Evolutionary conservation across 495 filamentous ascomycete species (phyloP), one percentile per base, ranked within the genome.

Genomic region (Neurospora tetraspora): DNA sequence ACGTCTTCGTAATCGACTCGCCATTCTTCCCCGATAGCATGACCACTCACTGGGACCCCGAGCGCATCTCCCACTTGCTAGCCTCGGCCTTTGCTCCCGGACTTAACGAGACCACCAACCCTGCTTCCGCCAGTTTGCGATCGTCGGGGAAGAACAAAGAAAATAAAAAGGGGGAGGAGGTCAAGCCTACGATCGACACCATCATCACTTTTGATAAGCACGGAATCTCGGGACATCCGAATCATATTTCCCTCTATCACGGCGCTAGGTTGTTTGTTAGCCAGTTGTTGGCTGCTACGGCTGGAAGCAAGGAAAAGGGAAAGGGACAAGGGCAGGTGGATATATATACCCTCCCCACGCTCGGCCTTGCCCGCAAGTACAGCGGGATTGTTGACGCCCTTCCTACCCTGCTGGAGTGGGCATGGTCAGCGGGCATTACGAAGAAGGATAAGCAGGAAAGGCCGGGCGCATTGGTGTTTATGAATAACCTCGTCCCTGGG

Each of bases 341-440:
- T 37, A 81, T 97, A 0, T 98, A 97, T 80, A 96, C 93, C 0
- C 84, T 99, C 5, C 91, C 88, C 0, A 89, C 87, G 10, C 90
- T 93, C 7, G n/a, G n/a, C n/a, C n/a, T n/a, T 97, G 11, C 36
- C 86, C 88, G 96, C 31, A 99, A 99, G 80, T 99, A 99, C 80
- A 79, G 86, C 3, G 89, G 87, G 68, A 81, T 95, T 31, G 77
- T 97, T 2, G 96, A 99, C 82, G 85, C 88, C 43, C 86, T 90
- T 20, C 73, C 88, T 4, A 93, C 91, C 2, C 85, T 96, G 75
- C 10, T 82, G 12, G 79, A 84, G 45, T 82, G 85, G 72, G 77
- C 82, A 61, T 65, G 23, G 31, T 65, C 53, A 18, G 71, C 84
- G 37, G 76, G 81, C 34, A 71, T 85, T 36, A 75, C 78, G 14